Evolutionary conservation across 257 asterid species (phyloP), one percentile per base, ranked within the genome.

Genomic region (Solanum boliviense): DNA sequence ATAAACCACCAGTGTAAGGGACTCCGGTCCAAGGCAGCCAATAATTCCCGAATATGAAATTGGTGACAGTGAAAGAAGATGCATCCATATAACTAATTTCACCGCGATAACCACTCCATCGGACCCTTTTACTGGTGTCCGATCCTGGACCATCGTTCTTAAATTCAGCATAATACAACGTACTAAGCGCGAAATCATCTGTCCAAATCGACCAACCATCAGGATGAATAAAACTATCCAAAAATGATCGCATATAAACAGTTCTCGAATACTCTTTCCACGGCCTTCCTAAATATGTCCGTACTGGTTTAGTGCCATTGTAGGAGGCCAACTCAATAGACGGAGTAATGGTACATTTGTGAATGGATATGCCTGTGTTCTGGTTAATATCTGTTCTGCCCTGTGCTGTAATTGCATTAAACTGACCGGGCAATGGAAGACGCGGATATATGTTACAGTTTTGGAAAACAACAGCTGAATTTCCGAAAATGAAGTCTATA

Each of bases 171-270:
- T 87, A 87, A 36, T 27, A 79, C 31, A 87, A 41, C 2, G 84
- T 86, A 9, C 31, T 68, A 0, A 41, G 18, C 46, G n/a, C 71
- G 60, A 36, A 46, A 87, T 46, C 44, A 1, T 18, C 75, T 3
- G 70, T 18, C 87, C 89, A 87, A 7, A 56, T 34, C 9, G 76
- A 31, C 89, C 89, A 87, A 27, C 89, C 89, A 83, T 83, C 89
- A 16, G 87, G 87, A 32, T 87, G 58, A 44, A 87, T 70, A 76
- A 87, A 65, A 83, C 68, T 38, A 39, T 83, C 87, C 73, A 87
- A 0, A 62, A 39, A 35, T 15, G 87, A 87, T 44, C 58, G 87
- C 87, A 83, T 87, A 31, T 44, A 56, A 46, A 87, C 74, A 25
- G 83, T 84, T 13, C 74, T 25, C 0, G 89, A 87, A 39, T 39